Evolutionary conservation across 768 basidiomycete genomes (phyloP), one percentile per base, ranked within the genome.

Genomic region (Tylopilus sp.): DNA sequence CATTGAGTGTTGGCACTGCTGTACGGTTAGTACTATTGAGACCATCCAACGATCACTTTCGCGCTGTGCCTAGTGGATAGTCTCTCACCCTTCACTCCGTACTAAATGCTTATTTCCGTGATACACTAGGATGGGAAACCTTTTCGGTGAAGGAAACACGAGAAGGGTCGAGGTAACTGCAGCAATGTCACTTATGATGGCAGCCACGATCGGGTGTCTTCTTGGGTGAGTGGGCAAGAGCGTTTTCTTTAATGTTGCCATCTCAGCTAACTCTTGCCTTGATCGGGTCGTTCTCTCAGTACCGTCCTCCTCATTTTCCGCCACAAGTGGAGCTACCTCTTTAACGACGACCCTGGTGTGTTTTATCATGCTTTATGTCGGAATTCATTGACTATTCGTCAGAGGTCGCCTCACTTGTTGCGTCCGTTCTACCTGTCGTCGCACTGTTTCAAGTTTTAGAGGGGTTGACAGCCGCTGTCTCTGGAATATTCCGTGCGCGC

Each of bases 361-460:
- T 50, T 26, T 14, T 25, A 33, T 53, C 19, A 16, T 5, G 21
- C 4, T 37, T 6, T 34, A 14, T 37, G 14, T n/a, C 17, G 12
- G 21, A 28, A 40, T 44, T 24, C n/a, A 50, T 33, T 48, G 36
- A 45, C 53, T 51, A 13, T 21, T n/a, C 8, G 8, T 41, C 67
- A 73, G 85, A 80, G 68, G 81, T 83, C 17, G 53, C 56, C 33
- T 56, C 53, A 3, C 60, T 69, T 14, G 68, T 91, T n/a, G n/a
- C n/a, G n/a, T n/a, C n/a, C n/a, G n/a, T n/a, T n/a, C n/a, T n/a
- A n/a, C n/a, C n/a, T n/a, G 74, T 89, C 9, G 83, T 95, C 6
- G 83, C 86, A 8, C 73, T 88, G 26, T 89, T 86, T 76, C 89
- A 97, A 69, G 82, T 95, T 5, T 87, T 94, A 52, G 96, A 99